These are phyloP conservation scores for Picea glauca DNA, from an alignment of 75 land plant genomes.

Conservation along the genomic window DNA sequence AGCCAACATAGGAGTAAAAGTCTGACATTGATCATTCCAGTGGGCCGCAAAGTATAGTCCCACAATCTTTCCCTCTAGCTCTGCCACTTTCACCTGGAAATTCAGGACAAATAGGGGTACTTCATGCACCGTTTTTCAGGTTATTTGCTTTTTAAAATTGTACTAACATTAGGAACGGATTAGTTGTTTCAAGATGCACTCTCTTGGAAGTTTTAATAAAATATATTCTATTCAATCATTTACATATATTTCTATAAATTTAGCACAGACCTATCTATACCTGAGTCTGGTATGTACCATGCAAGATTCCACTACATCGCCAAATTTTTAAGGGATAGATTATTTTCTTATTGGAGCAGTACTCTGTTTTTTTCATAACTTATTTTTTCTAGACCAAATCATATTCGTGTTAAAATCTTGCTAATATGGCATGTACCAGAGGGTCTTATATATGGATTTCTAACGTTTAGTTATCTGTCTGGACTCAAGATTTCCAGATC, in stretches of 20 bases:
- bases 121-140: neutral
- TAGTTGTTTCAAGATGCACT: neutral
- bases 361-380: no score
- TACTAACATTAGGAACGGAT: neutral
- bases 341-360: no score
- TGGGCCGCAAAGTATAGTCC: conserved; percentile 70
- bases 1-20: conserved; percentile 41
- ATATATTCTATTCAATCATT: neutral
- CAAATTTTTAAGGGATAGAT: no score
- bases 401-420: no score
- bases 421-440: no score
- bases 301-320: no score
- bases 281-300: no score
- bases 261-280: no score
- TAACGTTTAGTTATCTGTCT: no score
- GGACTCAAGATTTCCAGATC: no score
- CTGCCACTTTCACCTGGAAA: conserved; percentile 33
- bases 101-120: neutral
- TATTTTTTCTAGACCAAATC: no score
- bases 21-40: conserved; percentile 57
- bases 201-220: neutral
- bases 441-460: no score
- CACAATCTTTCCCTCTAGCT: conserved; percentile 44
- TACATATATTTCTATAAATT: neutral
- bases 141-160: neutral